Evolutionary conservation across 2,329 filamentous ascomycete genomes (phyloP).

Genomic region (Monilinia fructigena): DNA sequence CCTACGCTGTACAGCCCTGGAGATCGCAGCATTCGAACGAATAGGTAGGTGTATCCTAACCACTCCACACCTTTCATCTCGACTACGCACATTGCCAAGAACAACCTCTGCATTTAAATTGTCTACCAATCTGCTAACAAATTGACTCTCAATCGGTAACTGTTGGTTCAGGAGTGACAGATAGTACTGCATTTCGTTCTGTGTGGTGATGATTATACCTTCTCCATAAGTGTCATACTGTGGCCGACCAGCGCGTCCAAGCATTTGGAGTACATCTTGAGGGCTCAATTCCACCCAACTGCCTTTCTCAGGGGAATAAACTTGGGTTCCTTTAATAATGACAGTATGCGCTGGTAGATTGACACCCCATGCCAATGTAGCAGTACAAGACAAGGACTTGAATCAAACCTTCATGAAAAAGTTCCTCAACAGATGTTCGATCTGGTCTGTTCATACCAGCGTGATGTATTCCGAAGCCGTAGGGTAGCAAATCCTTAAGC

Average conservation of each 20-base stretch:
- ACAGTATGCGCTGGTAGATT: constrained; percentile 97
- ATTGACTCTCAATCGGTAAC: constrained; percentile 93
- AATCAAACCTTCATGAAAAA: constrained; percentile 87
- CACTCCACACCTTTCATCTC: constrained; percentile 97
- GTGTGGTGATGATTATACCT: constrained; percentile 97
- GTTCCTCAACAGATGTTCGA: constrained; percentile 89
- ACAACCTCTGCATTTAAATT: constrained; percentile 97
- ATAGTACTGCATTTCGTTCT: constrained; percentile 94
- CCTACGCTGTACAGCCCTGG: constrained; percentile 95
- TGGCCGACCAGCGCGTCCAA: constrained; percentile 91
- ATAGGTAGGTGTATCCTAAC: constrained; percentile 97
- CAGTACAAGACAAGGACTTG: constrained; percentile 97
- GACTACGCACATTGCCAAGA: constrained; percentile 83
- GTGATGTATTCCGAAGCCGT: constrained; percentile 97
- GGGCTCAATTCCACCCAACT: constrained; percentile 97
- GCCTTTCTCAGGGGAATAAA: constrained; percentile 98
- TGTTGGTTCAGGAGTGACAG: constrained; percentile 96
- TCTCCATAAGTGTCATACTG: constrained; percentile 98
- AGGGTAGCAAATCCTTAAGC: constrained; percentile 89
- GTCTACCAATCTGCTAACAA: constrained; percentile 88
- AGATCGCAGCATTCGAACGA: constrained; percentile 94
- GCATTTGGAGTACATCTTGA: constrained; percentile 97
- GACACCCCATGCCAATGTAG: constrained; percentile 98
- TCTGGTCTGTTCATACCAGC: constrained; percentile 96
- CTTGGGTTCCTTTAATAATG: constrained; percentile 97